Base-by-base conservation (phyloP, 176 grass and related monocot species). In the Eleusine indica region DNA sequence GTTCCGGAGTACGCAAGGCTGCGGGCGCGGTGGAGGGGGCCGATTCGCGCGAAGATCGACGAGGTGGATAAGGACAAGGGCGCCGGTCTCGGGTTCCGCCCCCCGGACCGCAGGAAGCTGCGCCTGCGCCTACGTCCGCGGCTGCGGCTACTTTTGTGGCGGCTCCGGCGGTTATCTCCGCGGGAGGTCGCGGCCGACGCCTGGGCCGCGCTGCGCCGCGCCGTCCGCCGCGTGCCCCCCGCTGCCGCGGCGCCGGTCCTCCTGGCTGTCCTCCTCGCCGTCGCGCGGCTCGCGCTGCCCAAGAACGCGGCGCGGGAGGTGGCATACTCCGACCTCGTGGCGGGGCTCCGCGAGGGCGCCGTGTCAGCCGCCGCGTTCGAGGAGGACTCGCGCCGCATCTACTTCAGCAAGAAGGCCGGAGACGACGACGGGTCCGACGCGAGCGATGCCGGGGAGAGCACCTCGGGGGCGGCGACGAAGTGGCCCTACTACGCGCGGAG, bases 311-410 rank as follows among this genome's bases (percentile, higher is more conserved):
- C 88, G 17, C 62, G 65, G 75, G 89, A 92, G 78, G 91, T 98
- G 83, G 89, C 91, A 28, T 98, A 98, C 80, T 88, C 89, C 21
- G 91, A 98, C 12, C 87, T 98, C 47, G 80, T 98, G 54, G 83
- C 68, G 61, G 87, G 85, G 49, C 83, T 96, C 51, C 80, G 90
- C 40, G 86, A 80, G 22, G 89, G 93, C 68, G 42, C 74, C 53
- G 85, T 98, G 9, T 35, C 89, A 1, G 10, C 91, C 15, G 91
- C 54, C 61, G 80, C 88, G 32, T 98, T 98, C 69, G 93, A 98
- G 87, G 93, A 98, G 83, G 93, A 84, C 77, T 98, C 91, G 46
- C 93, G 87, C 38, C 87, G 89, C 82, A 98, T 98, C 73, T 92
- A 93, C 89, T 95, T 98, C 73, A 84, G 81, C 73, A 91, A 43